Percentiles rank a stretch among this genome's conserved stretches.
Conservation (phyloP, 2,329 filamentous ascomycete species). For the Trichoderma koningii region DNA sequence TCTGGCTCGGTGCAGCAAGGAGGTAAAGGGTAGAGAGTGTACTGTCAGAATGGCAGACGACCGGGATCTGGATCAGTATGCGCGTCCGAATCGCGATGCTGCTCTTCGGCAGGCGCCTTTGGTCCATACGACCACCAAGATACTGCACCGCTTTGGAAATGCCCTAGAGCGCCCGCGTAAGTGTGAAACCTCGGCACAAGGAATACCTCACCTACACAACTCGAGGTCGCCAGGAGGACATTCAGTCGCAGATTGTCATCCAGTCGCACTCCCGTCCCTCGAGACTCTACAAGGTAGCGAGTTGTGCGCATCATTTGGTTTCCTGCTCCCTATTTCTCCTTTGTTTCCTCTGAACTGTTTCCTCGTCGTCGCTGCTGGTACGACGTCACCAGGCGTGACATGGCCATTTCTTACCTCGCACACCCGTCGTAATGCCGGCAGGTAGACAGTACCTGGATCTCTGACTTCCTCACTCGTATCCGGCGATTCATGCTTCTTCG, state of each 20-base stretch:
- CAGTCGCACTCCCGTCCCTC: too few relatives aligned
- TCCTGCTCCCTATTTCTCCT: not conserved
- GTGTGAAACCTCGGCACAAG: slow-evolving; percentile 13
- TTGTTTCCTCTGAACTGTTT: not conserved
- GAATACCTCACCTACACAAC: not conserved
- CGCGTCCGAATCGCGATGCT: slow-evolving; percentile 4
- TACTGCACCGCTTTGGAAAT: not conserved
- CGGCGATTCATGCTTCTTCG: slow-evolving; percentile 15
- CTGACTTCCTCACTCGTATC: slow-evolving; percentile 21
- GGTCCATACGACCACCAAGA: not conserved
- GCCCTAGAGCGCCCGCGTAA: slow-evolving; percentile 3
- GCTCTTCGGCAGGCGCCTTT: not conserved
- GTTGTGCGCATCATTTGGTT: too few relatives aligned
- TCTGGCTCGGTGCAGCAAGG: not conserved
- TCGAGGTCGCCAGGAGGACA: not conserved
- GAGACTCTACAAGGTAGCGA: too few relatives aligned
- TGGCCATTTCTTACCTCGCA: not conserved
- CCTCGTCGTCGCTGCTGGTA: too few relatives aligned
- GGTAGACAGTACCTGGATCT: slow-evolving; percentile 5
- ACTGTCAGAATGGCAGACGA: not conserved
- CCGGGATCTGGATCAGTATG: slow-evolving; percentile 24
- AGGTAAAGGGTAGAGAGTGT: not conserved
- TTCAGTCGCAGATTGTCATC: not conserved
- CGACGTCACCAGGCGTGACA: not conserved
- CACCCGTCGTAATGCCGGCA: slow-evolving; percentile 5